Base-by-base conservation (phyloP, 106 monocot species). In the Dendrobium chrysotoxum region DNA sequence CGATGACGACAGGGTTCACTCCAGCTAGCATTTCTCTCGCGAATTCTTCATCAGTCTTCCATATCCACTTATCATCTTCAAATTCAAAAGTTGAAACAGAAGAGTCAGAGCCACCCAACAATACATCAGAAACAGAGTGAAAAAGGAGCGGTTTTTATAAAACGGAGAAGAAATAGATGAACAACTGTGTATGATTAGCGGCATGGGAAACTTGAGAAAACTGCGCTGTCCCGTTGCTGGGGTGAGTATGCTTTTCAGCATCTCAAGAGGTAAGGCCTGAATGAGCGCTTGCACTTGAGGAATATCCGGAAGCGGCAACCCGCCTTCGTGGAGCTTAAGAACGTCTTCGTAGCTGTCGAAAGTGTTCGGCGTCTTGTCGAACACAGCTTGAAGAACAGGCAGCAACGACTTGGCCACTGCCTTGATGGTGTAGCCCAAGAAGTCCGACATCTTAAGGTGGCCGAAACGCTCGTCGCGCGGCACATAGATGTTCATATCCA, bases 391-490 rank as follows among this genome's bases (percentile, higher is more conserved):
- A 28, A 96, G 45, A 0, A 21, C 65, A 15, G 95, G 93, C 39
- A 88, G 55, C 17, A 96, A 45, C 12, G 86, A 23, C 30, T 88
- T 78, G 11, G 65, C 39, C 44, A 96, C 53, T 0, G 89, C 41
- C 79, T 96, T 96, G 55, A 96, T 25, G 3, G 91, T 79, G 74
- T 93, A 90, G 0, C 67, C 85, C 28, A 93, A 84, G 85, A 96
- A 96, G 67, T 96, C 93, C 2, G 93, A 88, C 91, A 93, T 86
- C 80, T 96, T 96, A 15, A 93, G 77, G 76, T 96, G 96, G 4
- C 96, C 93, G 54, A 96, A 96, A 4, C 89, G 77, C 88, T 96
- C 96, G 74, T 96, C 96, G 5, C 96, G 75, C 25, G 96, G 96
- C 7, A 96, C 89, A 47, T 93, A 96, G 45, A 93, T 93, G 84